Evolutionary conservation across 805 yeast species (phyloP).

Genomic region (Candida insectalens): DNA sequence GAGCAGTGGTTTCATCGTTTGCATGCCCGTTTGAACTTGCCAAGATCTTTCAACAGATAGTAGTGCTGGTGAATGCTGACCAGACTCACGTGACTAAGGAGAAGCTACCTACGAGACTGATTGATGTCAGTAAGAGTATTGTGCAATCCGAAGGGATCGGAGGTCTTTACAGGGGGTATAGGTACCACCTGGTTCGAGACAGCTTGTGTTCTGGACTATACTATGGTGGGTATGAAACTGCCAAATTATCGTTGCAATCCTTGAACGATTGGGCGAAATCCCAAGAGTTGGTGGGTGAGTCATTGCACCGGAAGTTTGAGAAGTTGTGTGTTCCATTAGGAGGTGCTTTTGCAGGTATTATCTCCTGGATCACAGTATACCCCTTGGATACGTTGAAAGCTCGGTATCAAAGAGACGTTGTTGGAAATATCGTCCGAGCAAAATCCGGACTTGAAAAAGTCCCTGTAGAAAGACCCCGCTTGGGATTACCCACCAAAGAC

Average conservation of each 20-base stretch:
- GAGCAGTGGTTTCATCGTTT: slow-evolving; percentile 49
- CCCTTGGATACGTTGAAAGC: slow-evolving; percentile 79
- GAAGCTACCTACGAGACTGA: slow-evolving; percentile 22
- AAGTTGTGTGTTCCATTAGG: slow-evolving; percentile 44
- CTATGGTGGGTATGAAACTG: slow-evolving; percentile 66
- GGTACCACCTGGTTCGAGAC: slow-evolving; percentile 61
- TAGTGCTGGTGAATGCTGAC: slow-evolving; percentile 31
- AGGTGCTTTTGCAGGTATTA: slow-evolving; percentile 72
- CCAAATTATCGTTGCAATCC: slow-evolving; percentile 38
- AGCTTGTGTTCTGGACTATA: slow-evolving; percentile 63
- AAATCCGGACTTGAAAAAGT: slow-evolving; percentile 36
- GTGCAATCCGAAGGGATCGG: slow-evolving; percentile 45
- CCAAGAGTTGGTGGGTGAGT: slow-evolving; percentile 1
- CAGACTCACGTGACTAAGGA: slow-evolving; percentile 9
- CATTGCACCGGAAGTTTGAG: slow-evolving; percentile 12
- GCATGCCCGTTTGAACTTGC: slow-evolving; percentile 85
- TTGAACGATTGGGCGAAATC: slow-evolving; percentile 10
- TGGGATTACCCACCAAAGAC: slow-evolving; percentile 32
- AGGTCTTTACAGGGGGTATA: slow-evolving; percentile 68
- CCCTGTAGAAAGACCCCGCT: slow-evolving; percentile 24
- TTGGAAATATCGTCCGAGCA: slow-evolving; percentile 51
- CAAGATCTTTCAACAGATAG: slow-evolving; percentile 71
- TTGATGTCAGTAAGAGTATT: slow-evolving; percentile 42
- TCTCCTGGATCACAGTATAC: slow-evolving; percentile 67
- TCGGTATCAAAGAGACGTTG: slow-evolving; percentile 63